A percentile compares a stretch with the other conserved stretches of the same genome.
phyloP scores from a whole-genome alignment of 176 grass and related monocot genomes.

The Elymus sibiricus region DNA sequence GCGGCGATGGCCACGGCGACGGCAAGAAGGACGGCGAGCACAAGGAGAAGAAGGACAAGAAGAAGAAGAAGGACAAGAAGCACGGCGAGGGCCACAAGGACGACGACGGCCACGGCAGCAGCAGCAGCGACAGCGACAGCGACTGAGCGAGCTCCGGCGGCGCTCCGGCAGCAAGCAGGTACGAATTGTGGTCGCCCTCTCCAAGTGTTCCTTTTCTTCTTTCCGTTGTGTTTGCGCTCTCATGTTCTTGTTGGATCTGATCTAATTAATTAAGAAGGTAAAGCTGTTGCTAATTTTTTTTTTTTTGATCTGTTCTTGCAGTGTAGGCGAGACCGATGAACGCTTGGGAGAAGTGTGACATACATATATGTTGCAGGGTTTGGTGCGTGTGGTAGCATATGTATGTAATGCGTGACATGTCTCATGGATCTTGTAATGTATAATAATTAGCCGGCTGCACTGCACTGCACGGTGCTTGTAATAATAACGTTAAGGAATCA shows the following conservation, averaged over 20 bases:
- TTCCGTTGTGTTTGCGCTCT: neutral
- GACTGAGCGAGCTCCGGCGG: conserved; percentile 42
- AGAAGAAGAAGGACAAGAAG: conserved; percentile 63
- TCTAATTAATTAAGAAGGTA: neutral
- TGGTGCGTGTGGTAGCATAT: neutral
- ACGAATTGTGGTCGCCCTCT: neutral
- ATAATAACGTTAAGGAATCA: conserved; percentile 12
- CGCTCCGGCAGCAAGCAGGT: neutral
- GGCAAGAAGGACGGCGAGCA: conserved; percentile 41
- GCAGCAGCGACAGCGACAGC: conserved; percentile 90
- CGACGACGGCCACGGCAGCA: conserved; percentile 47
- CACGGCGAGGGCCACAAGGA: conserved; percentile 47
- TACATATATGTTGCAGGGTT: neutral
- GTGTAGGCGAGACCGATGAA: conserved; percentile 13
- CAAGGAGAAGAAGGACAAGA: conserved; percentile 43
- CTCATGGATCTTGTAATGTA: neutral
- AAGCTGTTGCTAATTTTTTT: too few species aligned
- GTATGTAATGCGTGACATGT: neutral
- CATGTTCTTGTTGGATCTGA: conserved; percentile 7
- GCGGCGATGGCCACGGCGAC: conserved; percentile 42
- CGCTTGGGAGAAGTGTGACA: conserved; percentile 8
- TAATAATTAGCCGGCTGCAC: neutral
- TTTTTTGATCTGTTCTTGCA: neutral
- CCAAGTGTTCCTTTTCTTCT: neutral
- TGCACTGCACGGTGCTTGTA: conserved; percentile 28